Evolutionary conservation across 2,329 filamentous ascomycete genomes (phyloP).

Genomic region (Fusarium sulawesiense): DNA sequence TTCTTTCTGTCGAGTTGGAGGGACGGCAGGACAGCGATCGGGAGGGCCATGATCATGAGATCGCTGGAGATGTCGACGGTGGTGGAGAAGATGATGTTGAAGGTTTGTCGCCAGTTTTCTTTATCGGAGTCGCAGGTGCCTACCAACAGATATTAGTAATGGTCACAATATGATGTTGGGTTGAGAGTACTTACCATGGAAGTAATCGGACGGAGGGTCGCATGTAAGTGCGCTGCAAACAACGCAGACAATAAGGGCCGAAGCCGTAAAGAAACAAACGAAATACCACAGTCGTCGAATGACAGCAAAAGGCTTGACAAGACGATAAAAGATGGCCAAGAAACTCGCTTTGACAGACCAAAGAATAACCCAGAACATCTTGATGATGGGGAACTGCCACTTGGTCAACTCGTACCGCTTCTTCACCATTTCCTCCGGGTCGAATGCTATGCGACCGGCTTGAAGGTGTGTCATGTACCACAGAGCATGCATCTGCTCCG

Average conservation of each 20-base stretch:
- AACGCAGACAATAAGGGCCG: constrained; percentile 5
- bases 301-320: constrained; percentile 16
- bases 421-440: neutral
- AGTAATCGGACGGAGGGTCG: constrained; percentile 15
- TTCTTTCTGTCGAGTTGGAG: constrained; percentile 26
- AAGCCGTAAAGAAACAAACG: constrained; percentile 4
- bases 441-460: constrained; percentile 4
- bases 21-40: constrained; percentile 21
- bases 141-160: neutral
- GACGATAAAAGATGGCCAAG: constrained; percentile 14
- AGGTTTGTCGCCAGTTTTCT: constrained; percentile 12
- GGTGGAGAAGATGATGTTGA: constrained; percentile 28
- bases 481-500: constrained; percentile 23
- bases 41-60: constrained; percentile 31
- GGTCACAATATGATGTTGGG: rapidly evolving
- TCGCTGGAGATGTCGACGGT: constrained; percentile 19
- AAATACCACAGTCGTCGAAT: constrained; percentile 20
- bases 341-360: constrained; percentile 34
- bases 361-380: constrained; percentile 28
- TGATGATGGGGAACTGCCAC: constrained; percentile 31
- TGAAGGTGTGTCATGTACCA: constrained; percentile 25
- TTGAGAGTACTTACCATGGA: neutral
- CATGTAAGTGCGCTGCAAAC: constrained; percentile 23
- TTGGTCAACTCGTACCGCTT: neutral
- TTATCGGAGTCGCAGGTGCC: constrained; percentile 8